Percentiles rank a stretch among this genome's conserved stretches.
Evolutionary conservation across 1,139 yeast species (phyloP).

Genomic region (Debaryomyces robertsiae): DNA sequence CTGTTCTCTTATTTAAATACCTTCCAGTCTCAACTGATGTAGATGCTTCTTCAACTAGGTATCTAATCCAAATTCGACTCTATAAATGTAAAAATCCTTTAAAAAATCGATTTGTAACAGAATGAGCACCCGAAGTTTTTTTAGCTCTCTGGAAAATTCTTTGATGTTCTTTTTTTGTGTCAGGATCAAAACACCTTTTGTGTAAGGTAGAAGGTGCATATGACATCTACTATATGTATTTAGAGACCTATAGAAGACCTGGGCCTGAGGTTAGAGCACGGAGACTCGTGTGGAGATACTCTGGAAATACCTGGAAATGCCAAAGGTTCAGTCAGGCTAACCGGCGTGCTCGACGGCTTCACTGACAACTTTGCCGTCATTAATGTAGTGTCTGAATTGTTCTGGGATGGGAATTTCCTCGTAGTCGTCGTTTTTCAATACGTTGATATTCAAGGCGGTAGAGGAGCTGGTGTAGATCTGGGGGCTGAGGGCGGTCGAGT

Average conservation of each 20-base stretch:
- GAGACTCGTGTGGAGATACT: background rate
- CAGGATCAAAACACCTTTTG: slow-evolving; percentile 7
- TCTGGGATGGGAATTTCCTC: slow-evolving; percentile 84
- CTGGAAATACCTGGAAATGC: background rate
- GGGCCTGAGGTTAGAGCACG: background rate
- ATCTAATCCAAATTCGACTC: background rate
- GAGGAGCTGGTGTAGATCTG: slow-evolving; percentile 78
- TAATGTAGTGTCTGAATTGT: slow-evolving; percentile 68
- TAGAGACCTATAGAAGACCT: slow-evolving; percentile 1
- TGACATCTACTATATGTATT: slow-evolving; percentile 5
- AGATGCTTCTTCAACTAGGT: background rate
- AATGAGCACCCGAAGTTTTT: slow-evolving; percentile 9
- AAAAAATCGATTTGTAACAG: background rate
- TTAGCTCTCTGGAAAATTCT: slow-evolving; percentile 14
- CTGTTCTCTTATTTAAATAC: slow-evolving; percentile 1
- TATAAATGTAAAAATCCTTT: slow-evolving; percentile 1
- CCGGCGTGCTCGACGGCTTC: slow-evolving; percentile 54
- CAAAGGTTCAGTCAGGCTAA: too few species aligned
- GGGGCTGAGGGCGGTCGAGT: slow-evolving; percentile 64
- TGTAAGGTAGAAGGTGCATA: slow-evolving; percentile 7
- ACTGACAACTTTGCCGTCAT: slow-evolving; percentile 42
- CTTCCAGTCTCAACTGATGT: slow-evolving; percentile 1
- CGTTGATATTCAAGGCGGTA: slow-evolving; percentile 80
- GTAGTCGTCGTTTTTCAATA: slow-evolving; percentile 66
- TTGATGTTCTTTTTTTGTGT: slow-evolving; percentile 12